Evolutionary conservation across 306 rosid species (phyloP).

Genomic region (Cercis canadensis): DNA sequence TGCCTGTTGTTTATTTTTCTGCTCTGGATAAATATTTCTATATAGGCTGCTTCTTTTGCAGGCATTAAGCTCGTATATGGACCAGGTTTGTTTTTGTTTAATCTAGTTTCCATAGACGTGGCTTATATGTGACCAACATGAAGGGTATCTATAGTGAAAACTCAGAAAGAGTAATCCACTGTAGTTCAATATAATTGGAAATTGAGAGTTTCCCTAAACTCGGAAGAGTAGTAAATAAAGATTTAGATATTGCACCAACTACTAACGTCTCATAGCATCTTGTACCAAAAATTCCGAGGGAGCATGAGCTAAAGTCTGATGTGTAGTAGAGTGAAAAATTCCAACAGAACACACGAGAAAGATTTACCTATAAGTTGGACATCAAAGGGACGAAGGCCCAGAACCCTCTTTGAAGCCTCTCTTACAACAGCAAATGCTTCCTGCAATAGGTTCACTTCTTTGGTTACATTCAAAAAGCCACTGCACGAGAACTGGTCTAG

Average conservation of each 20-base stretch:
- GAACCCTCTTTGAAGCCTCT: slow-evolving; percentile 92
- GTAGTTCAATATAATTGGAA: background rate
- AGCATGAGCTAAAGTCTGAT: slow-evolving; percentile 1
- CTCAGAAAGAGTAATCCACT: no score
- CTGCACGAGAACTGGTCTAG: background rate
- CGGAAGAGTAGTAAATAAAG: no score
- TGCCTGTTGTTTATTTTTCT: background rate
- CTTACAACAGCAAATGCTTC: slow-evolving; percentile 96
- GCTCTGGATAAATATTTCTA: background rate
- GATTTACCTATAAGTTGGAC: slow-evolving; percentile 82
- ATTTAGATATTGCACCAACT: background rate
- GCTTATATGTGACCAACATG: background rate
- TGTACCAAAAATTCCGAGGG: background rate
- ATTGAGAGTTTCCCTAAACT: background rate
- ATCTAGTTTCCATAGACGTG: background rate
- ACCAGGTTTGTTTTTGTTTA: background rate
- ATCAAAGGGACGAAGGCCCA: slow-evolving; percentile 96
- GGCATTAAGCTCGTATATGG: background rate
- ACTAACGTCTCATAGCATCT: no score
- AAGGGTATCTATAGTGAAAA: background rate
- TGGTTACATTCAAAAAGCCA: slow-evolving; percentile 20
- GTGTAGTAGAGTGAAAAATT: background rate
- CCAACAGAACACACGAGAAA: slow-evolving; percentile 7
- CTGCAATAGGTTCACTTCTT: slow-evolving; percentile 44
- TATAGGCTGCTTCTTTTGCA: background rate